phyloP scores from a whole-genome alignment of 108 stramenopile genomes.

The Fragilariopsis cylindrus region DNA sequence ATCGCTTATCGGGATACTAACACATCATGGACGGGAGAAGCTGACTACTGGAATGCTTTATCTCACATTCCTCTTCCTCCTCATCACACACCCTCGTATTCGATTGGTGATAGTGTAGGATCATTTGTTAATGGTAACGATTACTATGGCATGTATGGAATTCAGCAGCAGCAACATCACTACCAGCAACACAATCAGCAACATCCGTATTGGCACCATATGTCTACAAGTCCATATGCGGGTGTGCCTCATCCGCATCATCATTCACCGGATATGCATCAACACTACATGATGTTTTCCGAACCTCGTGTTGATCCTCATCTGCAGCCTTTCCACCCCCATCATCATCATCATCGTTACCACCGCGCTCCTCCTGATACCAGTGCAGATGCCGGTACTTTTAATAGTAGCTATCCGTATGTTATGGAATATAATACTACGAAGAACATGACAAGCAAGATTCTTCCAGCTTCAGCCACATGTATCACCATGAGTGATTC shows the following conservation, averaged over 20 bases:
- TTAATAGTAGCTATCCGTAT: no score
- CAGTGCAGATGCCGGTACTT: no score
- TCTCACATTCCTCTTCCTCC: no score
- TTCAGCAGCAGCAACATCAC: no score
- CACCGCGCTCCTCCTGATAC: neutral
- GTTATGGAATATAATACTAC: no score
- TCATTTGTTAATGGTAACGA: no score
- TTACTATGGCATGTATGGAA: no score
- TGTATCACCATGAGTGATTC: no score
- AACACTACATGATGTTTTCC: neutral
- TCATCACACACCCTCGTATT: no score
- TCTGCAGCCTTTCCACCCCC: neutral
- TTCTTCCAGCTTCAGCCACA: no score
- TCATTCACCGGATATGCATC: neutral
- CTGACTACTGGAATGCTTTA: neutral
- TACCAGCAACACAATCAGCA: neutral
- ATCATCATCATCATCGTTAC: conserved; percentile 1
- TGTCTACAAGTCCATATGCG: neutral
- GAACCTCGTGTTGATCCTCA: neutral
- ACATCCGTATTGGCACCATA: neutral
- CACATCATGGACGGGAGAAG: neutral
- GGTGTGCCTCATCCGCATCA: neutral
- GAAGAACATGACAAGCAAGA: no score
- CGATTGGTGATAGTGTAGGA: no score
- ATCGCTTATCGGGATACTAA: neutral